phyloP scores from a whole-genome alignment of 768 basidiomycete genomes.

The Collybia sordida region DNA sequence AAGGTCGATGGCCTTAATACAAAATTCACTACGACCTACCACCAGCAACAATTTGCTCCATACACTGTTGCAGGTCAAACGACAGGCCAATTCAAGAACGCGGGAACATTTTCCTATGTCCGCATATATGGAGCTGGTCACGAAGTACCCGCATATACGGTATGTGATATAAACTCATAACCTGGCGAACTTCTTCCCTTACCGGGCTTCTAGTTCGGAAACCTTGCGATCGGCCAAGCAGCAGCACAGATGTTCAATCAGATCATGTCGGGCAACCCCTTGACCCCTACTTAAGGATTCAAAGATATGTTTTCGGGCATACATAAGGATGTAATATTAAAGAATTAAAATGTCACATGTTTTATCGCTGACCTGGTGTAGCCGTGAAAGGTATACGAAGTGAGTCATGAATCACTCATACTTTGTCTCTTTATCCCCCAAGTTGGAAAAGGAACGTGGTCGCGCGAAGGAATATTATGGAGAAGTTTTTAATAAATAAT shows the following conservation, averaged over 20 bases:
- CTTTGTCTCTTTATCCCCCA: no score
- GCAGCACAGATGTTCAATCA: conserved; percentile 46
- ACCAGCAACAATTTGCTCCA: conserved; percentile 40
- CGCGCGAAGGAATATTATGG: no score
- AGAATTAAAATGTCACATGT: no score
- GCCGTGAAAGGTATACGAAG: no score
- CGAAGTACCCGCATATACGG: conserved; percentile 48
- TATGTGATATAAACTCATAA: conserved; percentile 9
- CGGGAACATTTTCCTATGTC: conserved; percentile 55
- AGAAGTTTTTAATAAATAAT: no score
- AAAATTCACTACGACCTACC: conserved; percentile 39
- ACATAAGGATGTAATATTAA: no score
- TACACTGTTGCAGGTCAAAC: conserved; percentile 50
- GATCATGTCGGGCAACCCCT: conserved; percentile 31
- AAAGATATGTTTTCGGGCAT: no score
- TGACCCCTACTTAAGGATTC: conserved; percentile 12
- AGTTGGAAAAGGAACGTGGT: no score
- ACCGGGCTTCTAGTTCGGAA: conserved; percentile 30
- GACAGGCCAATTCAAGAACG: conserved; percentile 58
- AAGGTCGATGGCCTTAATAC: conserved; percentile 50
- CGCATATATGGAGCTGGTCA: conserved; percentile 50
- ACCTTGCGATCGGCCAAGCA: conserved; percentile 36
- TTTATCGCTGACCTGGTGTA: no score
- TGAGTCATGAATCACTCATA: no score
- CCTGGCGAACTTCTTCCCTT: not conserved